Percentiles rank a stretch among this genome's conserved stretches.
These are phyloP conservation scores for Colletotrichum aenigma DNA, from an alignment of 2,329 filamentous ascomycete genomes.

Conservation along the genomic window DNA sequence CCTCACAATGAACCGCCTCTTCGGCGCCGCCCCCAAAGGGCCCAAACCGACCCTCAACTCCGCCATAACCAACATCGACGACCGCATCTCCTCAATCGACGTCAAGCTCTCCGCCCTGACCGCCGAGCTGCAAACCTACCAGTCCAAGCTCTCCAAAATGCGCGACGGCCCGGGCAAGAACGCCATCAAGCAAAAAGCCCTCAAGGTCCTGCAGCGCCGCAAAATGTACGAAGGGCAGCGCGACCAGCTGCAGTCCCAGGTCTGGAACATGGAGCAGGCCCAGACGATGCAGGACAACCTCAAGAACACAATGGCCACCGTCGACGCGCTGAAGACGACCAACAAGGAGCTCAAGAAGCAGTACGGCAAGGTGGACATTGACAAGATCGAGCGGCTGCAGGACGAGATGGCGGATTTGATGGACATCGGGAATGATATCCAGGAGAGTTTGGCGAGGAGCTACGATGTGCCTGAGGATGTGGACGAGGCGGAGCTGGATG, in stretches of 20 bases:
- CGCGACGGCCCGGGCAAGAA: constrained; percentile 93
- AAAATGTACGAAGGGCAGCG: constrained; percentile 95
- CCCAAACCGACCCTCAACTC: constrained; percentile 88
- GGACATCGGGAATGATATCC: constrained; percentile 97
- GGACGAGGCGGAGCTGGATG: constrained; percentile 94
- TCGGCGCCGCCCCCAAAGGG: constrained; percentile 83
- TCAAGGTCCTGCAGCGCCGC: constrained; percentile 90
- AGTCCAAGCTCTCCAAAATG: constrained; percentile 88
- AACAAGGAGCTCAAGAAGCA: constrained; percentile 92
- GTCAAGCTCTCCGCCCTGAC: constrained; percentile 94
- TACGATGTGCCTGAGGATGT: constrained; percentile 98
- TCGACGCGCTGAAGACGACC: constrained; percentile 96
- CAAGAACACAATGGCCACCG: constrained; percentile 97
- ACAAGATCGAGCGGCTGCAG: constrained; percentile 96
- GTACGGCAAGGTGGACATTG: constrained; percentile 96
- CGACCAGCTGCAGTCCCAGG: constrained; percentile 91
- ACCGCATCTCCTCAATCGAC: constrained; percentile 84
- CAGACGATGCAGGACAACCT: constrained; percentile 99
- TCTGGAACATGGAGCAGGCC: constrained; percentile 99
- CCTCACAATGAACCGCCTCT: constrained; percentile 85
- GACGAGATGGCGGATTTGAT: constrained; percentile 99
- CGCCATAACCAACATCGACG: constrained; percentile 86
- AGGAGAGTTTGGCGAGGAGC: constrained; percentile 87
- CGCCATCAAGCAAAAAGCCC: constrained; percentile 90
- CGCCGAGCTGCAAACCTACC: constrained; percentile 86